Percentiles rank a stretch among this genome's conserved stretches.
These are phyloP conservation scores for Rhizopogon vinicolor DNA, from an alignment of 768 basidiomycete species.

Conservation along the genomic window DNA sequence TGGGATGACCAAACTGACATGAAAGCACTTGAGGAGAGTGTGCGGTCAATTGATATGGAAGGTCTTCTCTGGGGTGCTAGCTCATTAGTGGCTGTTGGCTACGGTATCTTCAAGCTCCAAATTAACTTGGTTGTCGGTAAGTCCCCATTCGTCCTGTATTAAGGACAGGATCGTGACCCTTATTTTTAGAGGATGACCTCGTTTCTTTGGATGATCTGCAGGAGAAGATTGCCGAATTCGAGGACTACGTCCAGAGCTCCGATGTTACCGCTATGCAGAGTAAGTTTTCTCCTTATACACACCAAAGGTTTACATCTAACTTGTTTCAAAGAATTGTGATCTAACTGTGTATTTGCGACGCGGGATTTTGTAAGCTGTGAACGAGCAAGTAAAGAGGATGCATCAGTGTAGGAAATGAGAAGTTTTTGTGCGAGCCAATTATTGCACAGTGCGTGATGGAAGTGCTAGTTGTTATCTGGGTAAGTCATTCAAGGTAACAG, in stretches of 20 bases:
- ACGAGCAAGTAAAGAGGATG: neutral
- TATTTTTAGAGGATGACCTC: constrained; percentile 80
- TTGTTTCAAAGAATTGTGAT: constrained; percentile 14
- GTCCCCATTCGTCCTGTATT: constrained; percentile 13
- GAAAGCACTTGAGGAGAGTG: constrained; percentile 74
- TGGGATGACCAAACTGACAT: constrained; percentile 99
- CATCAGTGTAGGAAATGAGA: neutral
- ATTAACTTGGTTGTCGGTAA: constrained; percentile 55
- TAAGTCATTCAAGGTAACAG: neutral
- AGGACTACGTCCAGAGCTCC: constrained; percentile 87
- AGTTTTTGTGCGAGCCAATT: neutral
- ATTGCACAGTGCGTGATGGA: neutral
- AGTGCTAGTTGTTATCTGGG: neutral
- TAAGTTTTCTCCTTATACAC: constrained; percentile 26
- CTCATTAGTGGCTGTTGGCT: constrained; percentile 91
- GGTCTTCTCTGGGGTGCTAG: constrained; percentile 96
- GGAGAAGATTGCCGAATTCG: constrained; percentile 81
- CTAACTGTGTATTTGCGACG: neutral
- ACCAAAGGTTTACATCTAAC: neutral
- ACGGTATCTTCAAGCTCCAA: constrained; percentile 91
- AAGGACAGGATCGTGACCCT: neutral
- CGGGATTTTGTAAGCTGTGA: neutral
- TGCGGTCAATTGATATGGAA: constrained; percentile 81
- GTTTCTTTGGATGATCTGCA: constrained; percentile 92
- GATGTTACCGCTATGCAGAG: constrained; percentile 95